Percentiles rank a stretch among this genome's conserved stretches.
phyloP scores from a whole-genome alignment of 2,329 filamentous ascomycete genomes.

The Samsoniella hepiali region DNA sequence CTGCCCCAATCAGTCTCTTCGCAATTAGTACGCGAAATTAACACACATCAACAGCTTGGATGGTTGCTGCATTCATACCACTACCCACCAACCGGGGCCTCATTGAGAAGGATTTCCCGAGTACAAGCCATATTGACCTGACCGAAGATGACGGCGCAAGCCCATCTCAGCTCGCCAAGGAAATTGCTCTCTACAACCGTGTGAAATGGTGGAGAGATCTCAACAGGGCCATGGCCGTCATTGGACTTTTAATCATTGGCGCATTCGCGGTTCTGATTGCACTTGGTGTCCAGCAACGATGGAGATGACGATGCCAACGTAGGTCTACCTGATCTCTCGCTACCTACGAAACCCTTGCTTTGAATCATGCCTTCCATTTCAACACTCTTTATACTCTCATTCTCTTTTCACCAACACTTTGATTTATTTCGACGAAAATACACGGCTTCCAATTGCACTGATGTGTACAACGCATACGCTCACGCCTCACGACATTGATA shows the following conservation, averaged over 20 bases:
- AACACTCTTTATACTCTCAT: background rate
- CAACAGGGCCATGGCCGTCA: conserved; percentile 56
- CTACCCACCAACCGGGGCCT: conserved; percentile 57
- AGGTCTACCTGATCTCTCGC: background rate
- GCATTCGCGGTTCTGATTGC: conserved; percentile 50
- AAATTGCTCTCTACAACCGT: conserved; percentile 45
- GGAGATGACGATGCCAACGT: conserved; percentile 30
- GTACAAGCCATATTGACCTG: conserved; percentile 39
- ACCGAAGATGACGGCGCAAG: conserved; percentile 33
- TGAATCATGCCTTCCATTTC: background rate
- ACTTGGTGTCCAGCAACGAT: conserved; percentile 50
- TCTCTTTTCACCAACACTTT: background rate
- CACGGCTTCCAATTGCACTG: background rate
- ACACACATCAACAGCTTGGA: conserved; percentile 59
- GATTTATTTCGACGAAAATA: background rate
- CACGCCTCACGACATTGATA: conserved; percentile 9
- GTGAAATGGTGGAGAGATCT: conserved; percentile 59
- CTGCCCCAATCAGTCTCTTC: background rate
- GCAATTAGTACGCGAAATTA: background rate
- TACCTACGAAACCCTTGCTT: background rate
- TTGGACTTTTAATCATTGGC: conserved; percentile 53
- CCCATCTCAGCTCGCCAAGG: conserved; percentile 37
- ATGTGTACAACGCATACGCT: background rate
- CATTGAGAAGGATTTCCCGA: conserved; percentile 48
- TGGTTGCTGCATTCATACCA: conserved; percentile 72